phyloP scores from a whole-genome alignment of 805 yeast species.

The Candida namnaoensis region DNA sequence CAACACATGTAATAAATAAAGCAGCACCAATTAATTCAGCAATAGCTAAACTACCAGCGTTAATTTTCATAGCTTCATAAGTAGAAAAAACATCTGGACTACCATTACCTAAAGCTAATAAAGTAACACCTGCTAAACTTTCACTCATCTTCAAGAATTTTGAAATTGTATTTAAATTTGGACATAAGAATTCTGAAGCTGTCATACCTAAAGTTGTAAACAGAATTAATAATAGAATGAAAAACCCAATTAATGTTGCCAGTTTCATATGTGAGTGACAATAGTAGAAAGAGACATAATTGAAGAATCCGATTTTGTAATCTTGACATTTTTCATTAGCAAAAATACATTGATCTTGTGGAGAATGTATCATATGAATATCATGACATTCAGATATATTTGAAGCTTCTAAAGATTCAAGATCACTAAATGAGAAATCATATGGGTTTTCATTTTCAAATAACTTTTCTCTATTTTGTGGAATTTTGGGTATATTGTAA shows the following conservation, averaged over 20 bases:
- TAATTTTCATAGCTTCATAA: slow-evolving; percentile 67
- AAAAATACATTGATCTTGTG: slow-evolving; percentile 11
- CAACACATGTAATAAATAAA: slow-evolving; percentile 73
- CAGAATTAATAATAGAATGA: slow-evolving; percentile 22
- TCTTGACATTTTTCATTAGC: slow-evolving; percentile 12
- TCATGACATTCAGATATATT: slow-evolving; percentile 9
- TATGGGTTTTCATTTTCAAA: too few relatives aligned
- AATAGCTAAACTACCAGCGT: slow-evolving; percentile 68
- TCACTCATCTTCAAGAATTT: slow-evolving; percentile 59
- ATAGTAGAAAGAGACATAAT: slow-evolving; percentile 14
- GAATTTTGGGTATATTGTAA: too few relatives aligned
- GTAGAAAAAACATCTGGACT: slow-evolving; percentile 86
- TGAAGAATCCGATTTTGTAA: slow-evolving; percentile 16
- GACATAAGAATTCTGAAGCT: slow-evolving; percentile 79
- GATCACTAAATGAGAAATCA: too few relatives aligned
- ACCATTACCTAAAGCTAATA: slow-evolving; percentile 88
- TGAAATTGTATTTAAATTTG: slow-evolving; percentile 68
- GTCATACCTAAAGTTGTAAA: slow-evolving; percentile 70
- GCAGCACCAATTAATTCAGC: slow-evolving; percentile 94
- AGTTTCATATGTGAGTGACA: slow-evolving; percentile 5
- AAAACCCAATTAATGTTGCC: slow-evolving; percentile 2
- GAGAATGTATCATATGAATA: slow-evolving; percentile 5
- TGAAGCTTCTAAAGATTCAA: too few relatives aligned
- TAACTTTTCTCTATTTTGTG: too few relatives aligned
- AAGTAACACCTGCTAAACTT: slow-evolving; percentile 77